Evolutionary conservation across 2,329 filamentous ascomycete genomes (phyloP), one percentile per base, ranked within the genome.

Genomic region (Arthrobotrys sphaeroides): DNA sequence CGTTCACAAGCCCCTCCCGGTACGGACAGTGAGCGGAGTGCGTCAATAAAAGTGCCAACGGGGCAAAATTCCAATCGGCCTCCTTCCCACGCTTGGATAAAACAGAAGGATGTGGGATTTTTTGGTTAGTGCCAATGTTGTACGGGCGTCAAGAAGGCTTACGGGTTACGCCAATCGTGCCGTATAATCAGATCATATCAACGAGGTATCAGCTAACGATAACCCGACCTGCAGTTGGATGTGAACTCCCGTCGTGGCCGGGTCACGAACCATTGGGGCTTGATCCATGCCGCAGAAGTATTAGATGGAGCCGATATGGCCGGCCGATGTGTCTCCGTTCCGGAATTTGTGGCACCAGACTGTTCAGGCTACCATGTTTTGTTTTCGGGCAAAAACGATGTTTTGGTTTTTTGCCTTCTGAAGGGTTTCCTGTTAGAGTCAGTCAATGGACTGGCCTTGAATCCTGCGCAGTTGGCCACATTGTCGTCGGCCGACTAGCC

Each of bases 381-480:
- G 47, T 64, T 64, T 57, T 57, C 53, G 65, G 65, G 53, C 51
- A 59, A 68, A 68, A 53, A 43, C 9, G 22, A 18, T 31, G 13
- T 20, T 18, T 49, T n/a, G n/a, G n/a, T 31, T 33, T 49, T 64
- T 53, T 51, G 40, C 53, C 53, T 51, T 45, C 53, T 13, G 26
- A 18, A n/a, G 31, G n/a, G 9, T 2, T 36, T 61, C 33, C 20
- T 33, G 18, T 12, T 5, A 20, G 9, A 13, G n/a, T n/a, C n/a
- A 16, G 12, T 38, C 28, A 36, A 53, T 28, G 20, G n/a, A n/a
- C n/a, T n/a, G n/a, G 49, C 36, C 66, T 70, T 24, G 55, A 70
- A 70, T 40, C 22, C 47, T 73, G 60, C 53, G 69, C 60, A 64
- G 61, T 73, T 73, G 69, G 69, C 69, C 69, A 73, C 68, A 60